phyloP scores from a whole-genome alignment of 768 basidiomycete species.

The Podaxis rugospora region DNA sequence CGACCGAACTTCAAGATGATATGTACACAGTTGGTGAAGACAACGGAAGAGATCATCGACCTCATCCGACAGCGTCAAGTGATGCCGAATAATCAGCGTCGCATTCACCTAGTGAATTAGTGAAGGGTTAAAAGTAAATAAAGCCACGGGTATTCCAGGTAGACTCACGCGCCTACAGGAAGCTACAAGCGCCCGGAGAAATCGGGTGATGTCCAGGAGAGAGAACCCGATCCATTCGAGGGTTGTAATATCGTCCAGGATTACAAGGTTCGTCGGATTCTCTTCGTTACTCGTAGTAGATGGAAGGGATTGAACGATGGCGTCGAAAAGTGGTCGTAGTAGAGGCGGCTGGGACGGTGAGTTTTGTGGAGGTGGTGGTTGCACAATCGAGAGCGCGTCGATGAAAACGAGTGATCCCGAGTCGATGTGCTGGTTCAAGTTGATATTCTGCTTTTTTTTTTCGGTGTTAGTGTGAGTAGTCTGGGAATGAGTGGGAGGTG shows the following conservation, averaged over 20 bases:
- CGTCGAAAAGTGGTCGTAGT: slow-evolving; percentile 22
- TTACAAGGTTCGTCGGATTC: slow-evolving; percentile 34
- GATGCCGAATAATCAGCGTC: slow-evolving; percentile 61
- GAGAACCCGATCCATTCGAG: slow-evolving; percentile 71
- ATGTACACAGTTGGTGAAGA: slow-evolving; percentile 58
- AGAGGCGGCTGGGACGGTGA: slow-evolving; percentile 15
- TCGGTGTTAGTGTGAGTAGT: not conserved
- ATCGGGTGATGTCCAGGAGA: slow-evolving; percentile 44
- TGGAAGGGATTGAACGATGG: slow-evolving; percentile 31
- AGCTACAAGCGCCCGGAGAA: slow-evolving; percentile 55
- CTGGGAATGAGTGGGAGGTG: not conserved
- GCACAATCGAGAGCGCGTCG: slow-evolving; percentile 41
- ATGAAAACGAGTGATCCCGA: slow-evolving; percentile 46
- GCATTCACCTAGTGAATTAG: slow-evolving; percentile 36
- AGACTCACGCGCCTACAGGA: slow-evolving; percentile 48
- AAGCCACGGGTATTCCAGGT: not conserved
- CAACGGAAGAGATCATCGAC: slow-evolving; percentile 57
- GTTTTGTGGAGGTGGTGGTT: slow-evolving; percentile 12
- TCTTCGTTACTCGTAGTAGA: slow-evolving; percentile 8
- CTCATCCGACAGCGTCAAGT: slow-evolving; percentile 49
- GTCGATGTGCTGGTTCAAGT: slow-evolving; percentile 29
- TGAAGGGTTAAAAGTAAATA: not conserved
- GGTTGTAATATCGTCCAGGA: slow-evolving; percentile 67
- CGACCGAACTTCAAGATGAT: slow-evolving; percentile 69
- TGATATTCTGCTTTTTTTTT: slow-evolving; percentile 28